Evolutionary conservation across 225 moss, liverwort and hornwort species (phyloP).

Genomic region (Bryum argenteum): DNA sequence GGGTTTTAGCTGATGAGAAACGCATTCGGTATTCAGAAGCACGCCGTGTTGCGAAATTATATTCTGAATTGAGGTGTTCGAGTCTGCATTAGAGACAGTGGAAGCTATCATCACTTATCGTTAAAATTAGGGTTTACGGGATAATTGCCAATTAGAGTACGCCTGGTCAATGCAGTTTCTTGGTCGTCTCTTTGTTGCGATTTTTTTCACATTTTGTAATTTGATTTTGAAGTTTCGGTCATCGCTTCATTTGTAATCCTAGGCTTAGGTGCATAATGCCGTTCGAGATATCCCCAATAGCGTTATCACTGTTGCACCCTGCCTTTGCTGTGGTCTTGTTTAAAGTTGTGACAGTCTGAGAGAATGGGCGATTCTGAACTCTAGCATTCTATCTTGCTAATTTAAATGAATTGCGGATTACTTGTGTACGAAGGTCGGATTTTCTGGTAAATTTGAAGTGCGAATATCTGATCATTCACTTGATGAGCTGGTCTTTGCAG

Average conservation of each 20-base stretch:
- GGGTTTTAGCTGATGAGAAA: background rate
- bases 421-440: background rate
- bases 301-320: too few relatives aligned
- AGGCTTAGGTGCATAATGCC: background rate
- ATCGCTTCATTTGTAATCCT: background rate
- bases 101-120: background rate
- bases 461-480: background rate
- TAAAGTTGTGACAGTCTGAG: background rate
- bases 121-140: constrained; percentile 7
- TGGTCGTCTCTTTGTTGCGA: background rate
- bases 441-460: background rate
- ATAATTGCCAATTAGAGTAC: background rate
- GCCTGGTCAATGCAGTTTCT: background rate
- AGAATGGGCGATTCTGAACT: background rate
- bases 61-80: constrained; percentile 4
- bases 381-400: background rate
- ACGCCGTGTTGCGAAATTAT: background rate
- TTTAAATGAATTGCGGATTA: background rate
- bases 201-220: background rate
- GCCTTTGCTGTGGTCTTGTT: background rate
- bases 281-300: background rate
- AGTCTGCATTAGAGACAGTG: constrained; percentile 10
- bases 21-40: background rate
- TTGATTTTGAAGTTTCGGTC: background rate
- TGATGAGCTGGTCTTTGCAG: constrained; percentile 30